These are phyloP conservation scores for Teratosphaeria nubilosa DNA, from an alignment of 2,329 filamentous ascomycete species.

Conservation along the genomic window DNA sequence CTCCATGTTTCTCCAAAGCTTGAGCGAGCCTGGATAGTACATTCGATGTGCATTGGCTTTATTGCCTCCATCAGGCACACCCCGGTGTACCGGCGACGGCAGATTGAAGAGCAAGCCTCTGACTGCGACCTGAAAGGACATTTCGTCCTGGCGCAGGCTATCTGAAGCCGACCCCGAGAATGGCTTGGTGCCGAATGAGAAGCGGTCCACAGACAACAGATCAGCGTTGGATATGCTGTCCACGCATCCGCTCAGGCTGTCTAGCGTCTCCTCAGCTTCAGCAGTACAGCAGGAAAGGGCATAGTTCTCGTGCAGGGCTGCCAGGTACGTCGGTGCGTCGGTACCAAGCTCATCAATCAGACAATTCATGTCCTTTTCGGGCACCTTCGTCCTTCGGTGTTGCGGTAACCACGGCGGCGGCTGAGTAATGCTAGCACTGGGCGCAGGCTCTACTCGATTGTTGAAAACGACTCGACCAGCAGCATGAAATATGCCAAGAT, in stretches of 20 bases:
- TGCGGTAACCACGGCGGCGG: constrained; percentile 39
- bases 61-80: constrained; percentile 25
- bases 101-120: constrained; percentile 77
- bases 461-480: constrained; percentile 96
- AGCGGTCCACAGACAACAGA: constrained; percentile 65
- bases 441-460: constrained; percentile 58
- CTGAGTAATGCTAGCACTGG: constrained; percentile 26
- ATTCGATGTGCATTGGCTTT: constrained; percentile 63
- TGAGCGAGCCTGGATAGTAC: constrained; percentile 80
- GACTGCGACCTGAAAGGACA: constrained; percentile 83
- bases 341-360: constrained; percentile 92
- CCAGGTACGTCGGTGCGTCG: constrained; percentile 80
- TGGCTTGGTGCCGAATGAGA: constrained; percentile 47
- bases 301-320: constrained; percentile 90
- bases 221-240: constrained; percentile 82
- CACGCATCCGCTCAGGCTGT: constrained; percentile 75
- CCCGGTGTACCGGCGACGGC: constrained; percentile 70
- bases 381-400: constrained; percentile 32
- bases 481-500: constrained; percentile 88
- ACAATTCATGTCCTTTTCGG: constrained; percentile 46
- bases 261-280: constrained; percentile 53
- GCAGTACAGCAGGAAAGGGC: constrained; percentile 65
- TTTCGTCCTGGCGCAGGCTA: constrained; percentile 79
- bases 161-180: constrained; percentile 50
- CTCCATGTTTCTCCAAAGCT: constrained; percentile 73